Percentiles rank a stretch among this genome's conserved stretches.
phyloP scores from a whole-genome alignment of 257 asterid species.

The Capsicum pubescens region DNA sequence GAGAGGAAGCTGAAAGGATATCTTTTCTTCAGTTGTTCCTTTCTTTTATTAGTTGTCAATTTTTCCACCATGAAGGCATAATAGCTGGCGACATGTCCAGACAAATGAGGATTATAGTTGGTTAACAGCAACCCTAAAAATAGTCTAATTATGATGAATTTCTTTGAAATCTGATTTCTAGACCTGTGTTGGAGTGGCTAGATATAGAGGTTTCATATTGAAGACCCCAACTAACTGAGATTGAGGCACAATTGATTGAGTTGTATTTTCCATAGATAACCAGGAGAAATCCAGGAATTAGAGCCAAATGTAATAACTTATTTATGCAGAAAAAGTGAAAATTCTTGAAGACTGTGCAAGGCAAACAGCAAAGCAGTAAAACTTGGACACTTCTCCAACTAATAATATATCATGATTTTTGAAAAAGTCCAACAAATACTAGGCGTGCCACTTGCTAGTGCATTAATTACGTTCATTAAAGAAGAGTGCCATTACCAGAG shows the following conservation, averaged over 20 bases:
- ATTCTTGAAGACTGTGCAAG: neutral
- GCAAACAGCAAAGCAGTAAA: slow-evolving; percentile 15
- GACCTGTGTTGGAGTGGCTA: neutral
- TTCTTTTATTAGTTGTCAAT: neutral
- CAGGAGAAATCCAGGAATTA: neutral
- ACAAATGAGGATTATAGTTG: neutral
- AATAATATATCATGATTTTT: neutral
- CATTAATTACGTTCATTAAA: neutral
- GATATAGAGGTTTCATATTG: neutral
- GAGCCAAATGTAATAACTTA: neutral
- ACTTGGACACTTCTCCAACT: neutral
- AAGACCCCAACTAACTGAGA: slow-evolving; percentile 10
- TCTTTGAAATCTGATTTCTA: slow-evolving; percentile 11
- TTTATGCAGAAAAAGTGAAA: neutral
- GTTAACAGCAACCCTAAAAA: slow-evolving; percentile 3
- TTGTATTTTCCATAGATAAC: neutral
- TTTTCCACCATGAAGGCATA: neutral
- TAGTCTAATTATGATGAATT: slow-evolving; percentile 1
- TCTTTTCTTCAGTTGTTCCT: slow-evolving; percentile 15
- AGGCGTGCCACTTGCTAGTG: slow-evolving; percentile 14
- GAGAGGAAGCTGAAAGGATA: neutral
- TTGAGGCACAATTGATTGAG: neutral
- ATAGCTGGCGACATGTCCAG: neutral
- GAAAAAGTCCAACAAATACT: neutral
- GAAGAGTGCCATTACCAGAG: slow-evolving; percentile 6